Percentiles rank a stretch among this genome's conserved stretches.
phyloP scores from a whole-genome alignment of 352 stramenopile genomes.

The Phytophthora podocarpi region DNA sequence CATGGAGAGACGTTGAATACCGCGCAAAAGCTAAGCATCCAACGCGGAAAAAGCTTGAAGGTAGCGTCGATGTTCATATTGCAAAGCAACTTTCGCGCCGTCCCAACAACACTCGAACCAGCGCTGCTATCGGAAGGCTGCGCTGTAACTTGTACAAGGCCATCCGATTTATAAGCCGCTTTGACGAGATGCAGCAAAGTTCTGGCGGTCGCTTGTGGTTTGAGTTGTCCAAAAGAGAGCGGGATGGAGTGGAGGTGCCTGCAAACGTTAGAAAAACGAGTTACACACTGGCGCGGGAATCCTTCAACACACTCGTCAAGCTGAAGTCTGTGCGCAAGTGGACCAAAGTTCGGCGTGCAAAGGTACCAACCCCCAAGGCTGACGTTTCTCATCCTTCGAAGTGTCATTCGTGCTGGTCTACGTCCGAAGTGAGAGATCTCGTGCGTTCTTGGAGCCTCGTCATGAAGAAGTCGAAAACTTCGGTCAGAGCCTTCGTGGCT shows the following conservation, averaged over 20 bases:
- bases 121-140: background rate
- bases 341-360: background rate
- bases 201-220: constrained; percentile 10
- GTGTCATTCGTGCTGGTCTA: constrained; percentile 19
- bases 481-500: background rate
- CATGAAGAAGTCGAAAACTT: constrained; percentile 8
- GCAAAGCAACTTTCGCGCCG: background rate
- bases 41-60: background rate
- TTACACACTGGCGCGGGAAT: constrained; percentile 6
- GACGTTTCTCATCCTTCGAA: background rate
- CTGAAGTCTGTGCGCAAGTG: constrained; percentile 17
- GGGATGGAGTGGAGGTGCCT: constrained; percentile 2
- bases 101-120: background rate
- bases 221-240: constrained; percentile 16
- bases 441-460: constrained; percentile 16
- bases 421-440: constrained; percentile 5
- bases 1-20: constrained; percentile 9
- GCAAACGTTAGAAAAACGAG: background rate
- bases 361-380: background rate
- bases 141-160: constrained; percentile 17
- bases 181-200: constrained; percentile 16
- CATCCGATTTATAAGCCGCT: constrained; percentile 13
- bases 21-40: background rate
- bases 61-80: constrained; percentile 11
- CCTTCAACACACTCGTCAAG: constrained; percentile 11